Base-by-base conservation (phyloP, 306 rosid species). In the Inga oerstediana region DNA sequence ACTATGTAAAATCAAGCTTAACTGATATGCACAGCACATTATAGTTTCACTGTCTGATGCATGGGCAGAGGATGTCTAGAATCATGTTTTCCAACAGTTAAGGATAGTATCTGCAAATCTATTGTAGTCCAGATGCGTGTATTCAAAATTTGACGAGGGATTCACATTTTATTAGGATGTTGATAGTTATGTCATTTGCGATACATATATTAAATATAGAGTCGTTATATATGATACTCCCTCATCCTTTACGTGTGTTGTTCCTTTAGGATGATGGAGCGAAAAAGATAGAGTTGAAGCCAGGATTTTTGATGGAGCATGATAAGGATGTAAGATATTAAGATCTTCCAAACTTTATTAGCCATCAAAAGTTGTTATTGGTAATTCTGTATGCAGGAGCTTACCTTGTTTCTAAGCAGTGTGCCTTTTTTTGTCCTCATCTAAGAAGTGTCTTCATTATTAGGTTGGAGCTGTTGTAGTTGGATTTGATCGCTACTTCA, bases 391-490 rank as follows among this genome's bases (percentile, higher is more conserved):
- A 16, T 22, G 54, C 56, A 72, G 8, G 19, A 69, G 3, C 22
- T 41, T 43, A 20, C 51, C 32, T 19, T 4, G 52, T n/a, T 41
- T 44, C 59, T 52, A 16, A 52, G 22, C 15, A 52, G 22, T 17
- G 59, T 52, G n/a, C 59, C 59, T 16, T 52, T 52, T 16, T 49
- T 51, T 16, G 59, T 16, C 59, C 59, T 2, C 46, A 41, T 72
- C 76, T 72, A 27, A 72, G 52, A 72, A 24, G 22, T 72, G 59
- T 11, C n/a, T 45, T 24, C 41, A 72, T 81, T 83, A 62, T 72
- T 79, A 96, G 99, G 98, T 96, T 80, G 99, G 98, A 79, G 99
- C 99, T 48, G 97, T 96, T 44, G 99, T 96, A 71, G 99, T 96
- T 83, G 99, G 99, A 61, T 96, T 96, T 85, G 99, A 96, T 90